phyloP scores from a whole-genome alignment of 2,329 filamentous ascomycete species.

The Sordariomycetes sp. region DNA sequence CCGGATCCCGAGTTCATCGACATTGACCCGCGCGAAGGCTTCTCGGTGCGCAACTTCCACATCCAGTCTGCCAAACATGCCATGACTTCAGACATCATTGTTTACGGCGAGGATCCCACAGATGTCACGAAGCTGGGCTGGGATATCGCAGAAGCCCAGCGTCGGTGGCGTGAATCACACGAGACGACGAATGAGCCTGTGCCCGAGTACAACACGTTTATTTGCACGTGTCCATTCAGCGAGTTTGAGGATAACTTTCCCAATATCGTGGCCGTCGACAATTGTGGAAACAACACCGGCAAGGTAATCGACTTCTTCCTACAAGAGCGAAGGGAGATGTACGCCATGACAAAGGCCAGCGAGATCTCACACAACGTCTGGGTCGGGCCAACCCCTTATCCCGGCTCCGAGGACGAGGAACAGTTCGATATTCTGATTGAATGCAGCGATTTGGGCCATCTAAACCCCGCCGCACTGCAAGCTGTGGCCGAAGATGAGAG shows the following conservation, averaged over 20 bases:
- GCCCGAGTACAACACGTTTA: slow-evolving; percentile 75
- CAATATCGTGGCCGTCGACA: slow-evolving; percentile 66
- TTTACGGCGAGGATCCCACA: slow-evolving; percentile 69
- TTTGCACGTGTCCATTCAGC: slow-evolving; percentile 53
- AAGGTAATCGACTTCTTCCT: slow-evolving; percentile 80
- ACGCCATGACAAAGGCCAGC: slow-evolving; percentile 78
- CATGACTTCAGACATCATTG: slow-evolving; percentile 79
- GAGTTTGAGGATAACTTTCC: slow-evolving; percentile 62
- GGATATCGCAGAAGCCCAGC: slow-evolving; percentile 67
- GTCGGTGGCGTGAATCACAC: slow-evolving; percentile 59
- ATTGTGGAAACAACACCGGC: slow-evolving; percentile 60
- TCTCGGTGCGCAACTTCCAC: slow-evolving; percentile 94
- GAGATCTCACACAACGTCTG: slow-evolving; percentile 87
- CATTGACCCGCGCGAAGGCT: slow-evolving; percentile 77
- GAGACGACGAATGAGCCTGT: slow-evolving; percentile 40
- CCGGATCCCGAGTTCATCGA: slow-evolving; percentile 59
- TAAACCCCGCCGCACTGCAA: slow-evolving; percentile 59
- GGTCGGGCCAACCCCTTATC: slow-evolving; percentile 77
- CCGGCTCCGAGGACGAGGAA: slow-evolving; percentile 43
- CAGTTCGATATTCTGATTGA: slow-evolving; percentile 81
- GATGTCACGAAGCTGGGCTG: slow-evolving; percentile 52
- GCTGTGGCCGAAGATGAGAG: slow-evolving; percentile 46
- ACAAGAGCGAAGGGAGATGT: slow-evolving; percentile 88
- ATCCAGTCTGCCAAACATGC: slow-evolving; percentile 88
- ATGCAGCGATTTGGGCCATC: slow-evolving; percentile 71